Base-by-base conservation (phyloP, 2,329 filamentous ascomycete species). In the Botrytis fabae region DNA sequence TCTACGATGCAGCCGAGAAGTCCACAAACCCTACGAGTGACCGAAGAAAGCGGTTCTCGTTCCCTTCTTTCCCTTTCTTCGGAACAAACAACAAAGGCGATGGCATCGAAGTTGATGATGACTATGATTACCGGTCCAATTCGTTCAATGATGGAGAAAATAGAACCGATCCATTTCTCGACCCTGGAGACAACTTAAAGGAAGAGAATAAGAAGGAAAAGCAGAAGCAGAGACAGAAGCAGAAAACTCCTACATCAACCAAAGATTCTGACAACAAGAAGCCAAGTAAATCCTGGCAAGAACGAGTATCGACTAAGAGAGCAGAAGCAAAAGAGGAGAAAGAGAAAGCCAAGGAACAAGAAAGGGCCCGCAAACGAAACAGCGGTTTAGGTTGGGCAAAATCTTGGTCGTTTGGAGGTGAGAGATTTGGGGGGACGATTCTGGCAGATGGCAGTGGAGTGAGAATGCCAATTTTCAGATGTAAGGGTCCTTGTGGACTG, bases 321-420 rank as follows among this genome's bases (percentile, higher is more conserved):
- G 6, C 66, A 42, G n/a, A 44, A 28, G 40, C 28, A 9, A 63
- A 16, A 48, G 48, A 59, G 28, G n/a, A 71, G 28, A 60, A 60
- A 48, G 48, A 46, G 35, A 48, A 69, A 35, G 40, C 48, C 35
- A 68, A 59, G 32, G 66, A 69, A n/a, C 51, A 22, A 44, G 54
- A 60, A 42, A 42, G 66, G 59, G 46, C 62, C 46, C 68, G 69
- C 18, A 57, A 68, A 54, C 65, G 57, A 69, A 57, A 66, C 40
- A 40, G 57, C n/a, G 51, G 60, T 2, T 38, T 66, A n/a, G 70
- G 70, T n/a, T 72, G 61, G 61, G 61, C 70, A 9, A 68, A 68
- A 46, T 64, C 59, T 22, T 65, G 46, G 62, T 66, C 70, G 16
- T 72, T 72, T 68, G 54, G 70, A 4, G 70, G 70, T n/a, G 70